phyloP scores from a whole-genome alignment of 768 basidiomycete genomes.

The Crepidotus variabilis region DNA sequence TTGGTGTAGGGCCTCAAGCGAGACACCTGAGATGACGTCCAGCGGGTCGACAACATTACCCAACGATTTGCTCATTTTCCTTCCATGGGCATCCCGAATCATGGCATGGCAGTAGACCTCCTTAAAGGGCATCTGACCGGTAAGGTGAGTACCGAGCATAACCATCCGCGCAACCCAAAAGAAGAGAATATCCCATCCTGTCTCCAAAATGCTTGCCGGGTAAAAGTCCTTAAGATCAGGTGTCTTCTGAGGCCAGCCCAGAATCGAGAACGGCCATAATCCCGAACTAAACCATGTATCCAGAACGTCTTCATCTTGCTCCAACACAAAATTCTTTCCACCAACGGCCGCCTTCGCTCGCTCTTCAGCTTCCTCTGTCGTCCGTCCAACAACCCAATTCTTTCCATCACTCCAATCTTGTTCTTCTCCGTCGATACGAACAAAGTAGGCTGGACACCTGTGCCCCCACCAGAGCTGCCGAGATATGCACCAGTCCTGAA shows the following conservation, averaged over 20 bases:
- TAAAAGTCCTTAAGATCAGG: conserved; percentile 76
- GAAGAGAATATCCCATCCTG: conserved; percentile 99
- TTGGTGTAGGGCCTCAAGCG: conserved; percentile 75
- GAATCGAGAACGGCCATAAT: conserved; percentile 95
- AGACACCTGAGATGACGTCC: conserved; percentile 86
- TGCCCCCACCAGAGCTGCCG: conserved; percentile 99
- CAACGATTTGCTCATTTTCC: conserved; percentile 98
- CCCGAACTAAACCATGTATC: conserved; percentile 99
- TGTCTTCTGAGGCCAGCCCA: conserved; percentile 98
- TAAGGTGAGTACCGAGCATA: conserved; percentile 84
- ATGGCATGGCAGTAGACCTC: conserved; percentile 98
- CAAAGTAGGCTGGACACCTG: conserved; percentile 91
- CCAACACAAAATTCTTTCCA: conserved; percentile 65
- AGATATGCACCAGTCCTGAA: conserved; percentile 99
- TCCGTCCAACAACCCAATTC: conserved; percentile 91
- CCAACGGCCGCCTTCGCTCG: conserved; percentile 67
- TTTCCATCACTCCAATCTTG: conserved; percentile 73
- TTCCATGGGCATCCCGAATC: conserved; percentile 97
- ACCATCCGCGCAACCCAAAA: conserved; percentile 99
- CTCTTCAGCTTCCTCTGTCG: conserved; percentile 68
- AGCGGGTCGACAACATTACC: conserved; percentile 98
- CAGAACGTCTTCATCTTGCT: conserved; percentile 95
- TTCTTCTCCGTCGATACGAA: conserved; percentile 69
- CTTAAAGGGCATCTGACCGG: conserved; percentile 87
- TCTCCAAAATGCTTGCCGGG: conserved; percentile 88